Base-by-base conservation (phyloP, 441 rosid species). In the Lagerstroemia fauriei region DNA sequence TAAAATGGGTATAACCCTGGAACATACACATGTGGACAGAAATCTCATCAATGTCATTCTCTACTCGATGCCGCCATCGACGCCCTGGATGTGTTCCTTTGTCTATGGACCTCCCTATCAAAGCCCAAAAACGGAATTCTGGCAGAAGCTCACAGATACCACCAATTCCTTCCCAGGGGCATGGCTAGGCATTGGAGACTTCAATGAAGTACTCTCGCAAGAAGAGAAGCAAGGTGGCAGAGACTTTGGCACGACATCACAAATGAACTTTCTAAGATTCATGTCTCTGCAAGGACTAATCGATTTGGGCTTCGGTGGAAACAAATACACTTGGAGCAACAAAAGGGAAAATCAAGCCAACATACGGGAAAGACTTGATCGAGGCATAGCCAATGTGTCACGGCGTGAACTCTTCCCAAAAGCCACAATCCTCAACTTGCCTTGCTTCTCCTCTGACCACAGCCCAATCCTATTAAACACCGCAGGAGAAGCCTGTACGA, bases 1-100 rank as follows among this genome's bases (percentile, higher is more conserved):
- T 0, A 63, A n/a, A 25, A 7, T 2, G 7, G 31, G 31, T 1
- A 0, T 24, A 1, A 7, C 4, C 1, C 0, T n/a, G 14, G 31
- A 63, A 11, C 4, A 2, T 4, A 10, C 13, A 1, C 2, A 8
- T 7, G 31, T n/a, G 25, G 51, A 48, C 24, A 27, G 2, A n/a
- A 25, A 63, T 27, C 25, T 9, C 31, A 63, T 24, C 14, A 16
- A 56, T 18, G 7, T 14, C 7, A 4, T 56, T 3, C 4, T 56
- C 2, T 56, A 16, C 24, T n/a, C 65, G 1, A 12, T 6, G 29
- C 31, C 29, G 1, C 10, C 3, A 0, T 4, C 4, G 4, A 7
- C 4, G 3, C 31, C 31, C 1, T 63, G 69, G 69, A 25, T 13
- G 29, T 24, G 25, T 10, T 0, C 69, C 4, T 63, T 63, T 7